Conservation (phyloP, 768 basidiomycete genomes). For the Lepiota brunneoincarnata region DNA sequence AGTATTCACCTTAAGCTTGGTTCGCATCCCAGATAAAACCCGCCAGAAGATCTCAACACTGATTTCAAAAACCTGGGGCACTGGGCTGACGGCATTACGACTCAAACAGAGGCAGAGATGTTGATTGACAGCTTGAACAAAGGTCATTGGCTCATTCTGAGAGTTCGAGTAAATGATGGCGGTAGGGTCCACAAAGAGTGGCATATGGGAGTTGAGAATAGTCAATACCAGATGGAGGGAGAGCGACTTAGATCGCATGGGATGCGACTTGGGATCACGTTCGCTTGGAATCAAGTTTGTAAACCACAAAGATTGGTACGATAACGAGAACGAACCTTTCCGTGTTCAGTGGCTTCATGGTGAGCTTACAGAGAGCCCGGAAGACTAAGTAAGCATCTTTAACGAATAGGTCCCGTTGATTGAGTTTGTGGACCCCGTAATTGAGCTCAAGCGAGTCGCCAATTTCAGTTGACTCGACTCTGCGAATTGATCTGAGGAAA, state of each 20-base stretch:
- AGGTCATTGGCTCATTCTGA: constrained; percentile 81
- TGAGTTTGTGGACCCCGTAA: constrained; percentile 44
- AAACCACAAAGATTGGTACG: neutral
- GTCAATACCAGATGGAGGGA: constrained; percentile 93
- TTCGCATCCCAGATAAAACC: constrained; percentile 89
- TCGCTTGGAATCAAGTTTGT: constrained; percentile 53
- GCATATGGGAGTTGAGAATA: constrained; percentile 88
- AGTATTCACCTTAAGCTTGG: constrained; percentile 80
- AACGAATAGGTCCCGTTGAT: constrained; percentile 85
- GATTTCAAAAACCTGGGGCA: constrained; percentile 95
- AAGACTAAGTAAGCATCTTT: constrained; percentile 99
- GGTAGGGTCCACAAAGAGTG: constrained; percentile 81
- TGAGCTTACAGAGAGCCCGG: constrained; percentile 93
- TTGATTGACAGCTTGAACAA: constrained; percentile 93
- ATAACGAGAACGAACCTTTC: constrained; percentile 66
- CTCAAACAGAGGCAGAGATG: constrained; percentile 92
- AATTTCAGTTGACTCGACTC: neutral
- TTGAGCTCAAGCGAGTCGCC: constrained; percentile 31
- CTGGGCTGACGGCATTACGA: constrained; percentile 92
- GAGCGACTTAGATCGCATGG: constrained; percentile 94
- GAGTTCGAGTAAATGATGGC: constrained; percentile 93
- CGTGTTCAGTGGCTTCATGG: constrained; percentile 93
- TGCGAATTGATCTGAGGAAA: constrained; percentile 9
- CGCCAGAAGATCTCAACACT: constrained; percentile 99
- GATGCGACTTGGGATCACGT: constrained; percentile 92